A percentile compares a stretch with the other conserved stretches of the same genome.
These are phyloP conservation scores for Fagus sylvatica DNA, from an alignment of 306 rosid species.

Conservation along the genomic window DNA sequence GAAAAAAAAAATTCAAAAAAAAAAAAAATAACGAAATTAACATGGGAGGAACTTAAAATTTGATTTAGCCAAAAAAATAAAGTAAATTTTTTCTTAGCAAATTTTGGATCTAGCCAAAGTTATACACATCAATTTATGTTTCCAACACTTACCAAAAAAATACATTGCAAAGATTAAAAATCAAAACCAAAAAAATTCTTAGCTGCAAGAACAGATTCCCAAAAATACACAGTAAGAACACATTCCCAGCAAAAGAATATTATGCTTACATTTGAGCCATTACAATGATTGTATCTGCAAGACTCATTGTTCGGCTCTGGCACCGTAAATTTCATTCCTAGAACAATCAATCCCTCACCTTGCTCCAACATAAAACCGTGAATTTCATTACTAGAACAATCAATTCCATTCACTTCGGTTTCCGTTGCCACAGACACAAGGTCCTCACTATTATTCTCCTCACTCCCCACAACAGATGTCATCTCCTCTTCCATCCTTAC, in stretches of 20 bases:
- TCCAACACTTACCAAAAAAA: no score
- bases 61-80: no score
- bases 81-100: no score
- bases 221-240: no score
- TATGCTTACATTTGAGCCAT: constrained; percentile 73
- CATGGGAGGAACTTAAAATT: no score
- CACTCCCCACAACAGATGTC: constrained; percentile 30
- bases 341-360: constrained; percentile 57
- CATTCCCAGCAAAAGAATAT: neutral
- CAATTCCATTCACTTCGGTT: constrained; percentile 38
- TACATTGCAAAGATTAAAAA: no score
- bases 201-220: no score
- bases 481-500: constrained; percentile 34
- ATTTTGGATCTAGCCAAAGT: no score
- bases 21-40: no score
- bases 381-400: constrained; percentile 40
- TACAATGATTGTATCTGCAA: constrained; percentile 72
- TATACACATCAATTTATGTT: no score
- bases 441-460: constrained; percentile 33
- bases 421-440: constrained; percentile 41
- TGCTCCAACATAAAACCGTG: constrained; percentile 46
- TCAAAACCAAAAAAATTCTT: no score
- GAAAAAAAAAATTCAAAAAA: no score
- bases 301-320: constrained; percentile 83
- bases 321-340: constrained; percentile 50